Conservation (phyloP, 2,329 filamentous ascomycete genomes). For the Fusarium irregulare region DNA sequence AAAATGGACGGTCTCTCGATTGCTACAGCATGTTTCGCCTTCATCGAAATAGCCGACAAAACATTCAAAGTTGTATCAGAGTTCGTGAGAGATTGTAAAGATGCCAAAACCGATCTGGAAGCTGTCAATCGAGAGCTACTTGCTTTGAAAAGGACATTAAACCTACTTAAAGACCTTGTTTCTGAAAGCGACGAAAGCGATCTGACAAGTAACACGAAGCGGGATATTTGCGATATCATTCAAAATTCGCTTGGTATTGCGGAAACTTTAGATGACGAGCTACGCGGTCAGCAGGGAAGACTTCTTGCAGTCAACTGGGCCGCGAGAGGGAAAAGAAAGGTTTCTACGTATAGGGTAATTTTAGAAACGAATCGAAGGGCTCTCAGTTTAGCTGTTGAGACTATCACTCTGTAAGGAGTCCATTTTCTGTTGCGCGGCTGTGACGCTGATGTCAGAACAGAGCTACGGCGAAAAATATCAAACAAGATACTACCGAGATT, state of each 20-base stretch:
- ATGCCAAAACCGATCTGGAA: not conserved
- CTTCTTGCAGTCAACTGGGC: conserved; percentile 1
- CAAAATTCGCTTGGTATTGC: not conserved
- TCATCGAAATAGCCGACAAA: conserved; percentile 10
- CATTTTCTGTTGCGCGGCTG: too few species aligned
- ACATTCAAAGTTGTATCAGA: not conserved
- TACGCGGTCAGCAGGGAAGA: not conserved
- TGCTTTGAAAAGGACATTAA: not conserved
- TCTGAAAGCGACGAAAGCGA: not conserved
- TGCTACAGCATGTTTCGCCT: conserved; percentile 8
- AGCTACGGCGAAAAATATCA: conserved; percentile 1
- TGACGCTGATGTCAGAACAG: not conserved
- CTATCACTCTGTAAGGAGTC: not conserved
- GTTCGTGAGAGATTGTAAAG: not conserved
- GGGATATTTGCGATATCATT: not conserved
- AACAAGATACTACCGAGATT: conserved; percentile 9
- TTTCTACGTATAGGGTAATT: not conserved
- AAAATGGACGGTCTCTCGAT: conserved; percentile 10
- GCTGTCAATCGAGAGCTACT: not conserved
- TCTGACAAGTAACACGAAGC: not conserved
- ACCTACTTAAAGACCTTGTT: conserved; percentile 1
- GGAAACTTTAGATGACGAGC: not conserved
- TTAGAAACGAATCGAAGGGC: conserved; percentile 1
- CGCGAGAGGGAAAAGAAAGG: not conserved
- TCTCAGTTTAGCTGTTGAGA: conserved; percentile 7